Conservation (phyloP, 1,139 yeast genomes). For the Spencermartinsiella ligniputridi region DNA sequence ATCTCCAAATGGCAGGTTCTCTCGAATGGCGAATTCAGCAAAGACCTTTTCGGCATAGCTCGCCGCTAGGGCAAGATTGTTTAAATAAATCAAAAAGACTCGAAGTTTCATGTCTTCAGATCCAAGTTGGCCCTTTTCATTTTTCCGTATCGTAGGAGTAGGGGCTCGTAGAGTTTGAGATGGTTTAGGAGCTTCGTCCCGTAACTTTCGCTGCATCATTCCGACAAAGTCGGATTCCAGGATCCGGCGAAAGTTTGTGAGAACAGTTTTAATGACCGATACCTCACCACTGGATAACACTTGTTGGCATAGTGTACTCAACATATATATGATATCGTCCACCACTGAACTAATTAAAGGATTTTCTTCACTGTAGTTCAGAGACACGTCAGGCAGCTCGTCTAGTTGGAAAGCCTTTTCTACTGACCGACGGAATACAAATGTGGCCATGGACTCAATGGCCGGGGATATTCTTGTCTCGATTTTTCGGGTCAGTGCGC, state of each 20-base stretch:
- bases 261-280: constrained; percentile 48
- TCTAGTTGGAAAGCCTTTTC: constrained; percentile 81
- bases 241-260: constrained; percentile 43
- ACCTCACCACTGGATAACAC: constrained; percentile 59
- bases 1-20: constrained; percentile 52
- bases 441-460: constrained; percentile 58
- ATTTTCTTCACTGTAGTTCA: constrained; percentile 39
- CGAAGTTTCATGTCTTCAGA: constrained; percentile 42
- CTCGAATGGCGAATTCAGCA: constrained; percentile 37
- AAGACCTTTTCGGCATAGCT: constrained; percentile 50
- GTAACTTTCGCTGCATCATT: constrained; percentile 47
- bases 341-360: constrained; percentile 79
- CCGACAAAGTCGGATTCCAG: constrained; percentile 46
- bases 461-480: constrained; percentile 51
- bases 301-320: constrained; percentile 61
- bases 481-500: constrained; percentile 60
- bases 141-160: constrained; percentile 9
- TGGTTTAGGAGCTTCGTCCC: constrained; percentile 41
- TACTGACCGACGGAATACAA: constrained; percentile 70
- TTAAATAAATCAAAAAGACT: constrained; percentile 50
- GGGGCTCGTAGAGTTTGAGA: constrained; percentile 17
- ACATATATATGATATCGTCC: constrained; percentile 75
- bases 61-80: constrained; percentile 56
- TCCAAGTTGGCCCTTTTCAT: constrained; percentile 19
- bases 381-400: constrained; percentile 53